phyloP scores from a whole-genome alignment of 2,329 filamentous ascomycete species.

The Cladosporium phlei region DNA sequence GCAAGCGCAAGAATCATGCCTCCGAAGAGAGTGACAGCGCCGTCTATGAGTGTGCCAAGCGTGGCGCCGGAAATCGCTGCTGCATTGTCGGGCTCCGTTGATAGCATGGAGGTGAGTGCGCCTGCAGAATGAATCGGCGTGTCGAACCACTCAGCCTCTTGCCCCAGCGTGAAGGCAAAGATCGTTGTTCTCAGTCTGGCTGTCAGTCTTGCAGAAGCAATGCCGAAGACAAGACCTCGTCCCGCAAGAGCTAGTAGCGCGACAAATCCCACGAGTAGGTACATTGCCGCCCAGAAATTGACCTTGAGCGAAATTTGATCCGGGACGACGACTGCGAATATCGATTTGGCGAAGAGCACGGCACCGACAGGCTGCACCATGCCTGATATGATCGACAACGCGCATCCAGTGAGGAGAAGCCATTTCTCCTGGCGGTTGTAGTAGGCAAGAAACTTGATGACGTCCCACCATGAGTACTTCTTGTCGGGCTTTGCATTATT shows the following conservation, averaged over 20 bases:
- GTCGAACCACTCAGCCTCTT: constrained; percentile 35
- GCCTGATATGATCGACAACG: constrained; percentile 52
- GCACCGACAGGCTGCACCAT: constrained; percentile 46
- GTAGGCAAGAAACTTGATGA: constrained; percentile 56
- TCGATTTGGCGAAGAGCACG: constrained; percentile 45
- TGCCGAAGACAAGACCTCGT: constrained; percentile 38
- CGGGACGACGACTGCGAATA: constrained; percentile 59
- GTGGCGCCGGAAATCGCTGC: constrained; percentile 51
- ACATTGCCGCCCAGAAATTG: constrained; percentile 53
- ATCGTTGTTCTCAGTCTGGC: constrained; percentile 34
- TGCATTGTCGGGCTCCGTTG: constrained; percentile 48
- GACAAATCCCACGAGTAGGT: constrained; percentile 66
- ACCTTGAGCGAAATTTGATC: constrained; percentile 54
- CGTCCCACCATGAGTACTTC: constrained; percentile 37
- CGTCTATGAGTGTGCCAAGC: constrained; percentile 44
- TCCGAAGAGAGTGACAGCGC: constrained; percentile 39
- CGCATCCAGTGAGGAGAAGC: constrained; percentile 54
- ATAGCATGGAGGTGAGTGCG: constrained; percentile 44
- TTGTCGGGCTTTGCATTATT: constrained; percentile 21
- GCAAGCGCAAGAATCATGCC: constrained; percentile 45
- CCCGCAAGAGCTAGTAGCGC: constrained; percentile 55
- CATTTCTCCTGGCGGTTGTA: constrained; percentile 70
- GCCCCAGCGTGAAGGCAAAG: constrained; percentile 24
- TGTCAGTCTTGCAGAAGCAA: constrained; percentile 42
- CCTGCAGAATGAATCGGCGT: constrained; percentile 47